Evolutionary conservation across 441 rosid genomes (phyloP), one percentile per base, ranked within the genome.

Genomic region (Aleurites moluccanus): DNA sequence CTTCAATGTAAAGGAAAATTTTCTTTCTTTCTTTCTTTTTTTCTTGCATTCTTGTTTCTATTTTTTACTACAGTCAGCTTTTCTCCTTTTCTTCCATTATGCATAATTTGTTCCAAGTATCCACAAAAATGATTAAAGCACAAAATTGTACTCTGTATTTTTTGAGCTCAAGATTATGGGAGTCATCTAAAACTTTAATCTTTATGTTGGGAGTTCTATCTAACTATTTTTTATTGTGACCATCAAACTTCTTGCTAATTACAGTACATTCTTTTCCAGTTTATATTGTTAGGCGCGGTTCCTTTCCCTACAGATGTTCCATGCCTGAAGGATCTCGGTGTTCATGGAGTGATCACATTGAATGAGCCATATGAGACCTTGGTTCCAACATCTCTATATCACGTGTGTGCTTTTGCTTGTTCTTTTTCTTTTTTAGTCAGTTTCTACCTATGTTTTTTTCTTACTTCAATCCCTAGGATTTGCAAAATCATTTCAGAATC

Each of bases 321-420:
- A 16, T 81, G 81, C 80, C 89, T 96, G n/a, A 93, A 92, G 80
- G 92, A 87, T 77, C 85, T 80, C 6, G 99, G 99, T 75, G 99
- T 96, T 38, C 66, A 82, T 45, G 98, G 97, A 70, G 99, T 96
- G 75, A 77, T 96, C 76, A 96, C 98, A 18, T 82, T 96, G 60
- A 96, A 91, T 75, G 99, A 96, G 78, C 87, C 96, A 2, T 96
- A 93, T 78, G 99, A 96, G 81, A 96, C 99, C 69, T 84, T 96
- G 94, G 98, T 96, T 77, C 90, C 98, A 35, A 85, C 97, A 27
- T 81, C 95, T 77, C 89, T 96, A 16, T 96, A 93, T 87, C 83
- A 87, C 47, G 99, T 93, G 74, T 78, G 88, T 82, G 16, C 67
- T 50, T 38, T 64, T 42, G 18, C 61, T 20, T 55, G 23, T 59